A percentile compares a stretch with the other conserved stretches of the same genome.
Conservation (phyloP, 2,329 filamentous ascomycete species). For the Allantophomopsis lycopodina region DNA sequence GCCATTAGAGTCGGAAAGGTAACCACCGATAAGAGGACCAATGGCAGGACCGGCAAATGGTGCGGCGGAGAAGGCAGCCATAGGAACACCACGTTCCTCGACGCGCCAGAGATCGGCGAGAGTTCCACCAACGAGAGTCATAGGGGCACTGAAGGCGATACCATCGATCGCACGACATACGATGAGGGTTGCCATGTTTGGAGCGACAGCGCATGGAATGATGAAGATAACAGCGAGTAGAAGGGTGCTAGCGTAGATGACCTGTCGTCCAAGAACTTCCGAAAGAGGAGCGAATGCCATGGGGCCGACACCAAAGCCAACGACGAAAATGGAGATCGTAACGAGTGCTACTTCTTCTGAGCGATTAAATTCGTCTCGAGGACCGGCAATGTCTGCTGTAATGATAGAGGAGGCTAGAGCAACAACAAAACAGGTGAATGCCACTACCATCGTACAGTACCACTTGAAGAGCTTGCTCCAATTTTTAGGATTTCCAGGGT, state of each 20-base stretch:
- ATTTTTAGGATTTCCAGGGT: slow-evolving; percentile 74
- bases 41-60: slow-evolving; percentile 74
- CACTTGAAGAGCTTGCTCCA: slow-evolving; percentile 70
- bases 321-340: slow-evolving; percentile 62
- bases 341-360: slow-evolving; percentile 61
- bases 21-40: slow-evolving; percentile 66
- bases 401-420: slow-evolving; percentile 57
- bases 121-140: slow-evolving; percentile 76
- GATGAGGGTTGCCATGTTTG: slow-evolving; percentile 64
- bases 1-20: slow-evolving; percentile 51
- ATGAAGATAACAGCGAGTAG: slow-evolving; percentile 60
- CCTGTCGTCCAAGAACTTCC: slow-evolving; percentile 58
- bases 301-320: slow-evolving; percentile 72
- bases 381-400: slow-evolving; percentile 59
- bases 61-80: slow-evolving; percentile 74
- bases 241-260: slow-evolving; percentile 41
- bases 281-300: slow-evolving; percentile 70
- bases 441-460: slow-evolving; percentile 78
- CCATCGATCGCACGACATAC: slow-evolving; percentile 68
- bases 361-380: slow-evolving; percentile 49
- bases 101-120: slow-evolving; percentile 74
- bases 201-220: slow-evolving; percentile 64
- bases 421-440: slow-evolving; percentile 58
- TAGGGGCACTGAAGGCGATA: slow-evolving; percentile 73
- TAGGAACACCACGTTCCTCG: slow-evolving; percentile 73